Conservation (phyloP, 805 yeast species). For the Danielia oregonensis region DNA sequence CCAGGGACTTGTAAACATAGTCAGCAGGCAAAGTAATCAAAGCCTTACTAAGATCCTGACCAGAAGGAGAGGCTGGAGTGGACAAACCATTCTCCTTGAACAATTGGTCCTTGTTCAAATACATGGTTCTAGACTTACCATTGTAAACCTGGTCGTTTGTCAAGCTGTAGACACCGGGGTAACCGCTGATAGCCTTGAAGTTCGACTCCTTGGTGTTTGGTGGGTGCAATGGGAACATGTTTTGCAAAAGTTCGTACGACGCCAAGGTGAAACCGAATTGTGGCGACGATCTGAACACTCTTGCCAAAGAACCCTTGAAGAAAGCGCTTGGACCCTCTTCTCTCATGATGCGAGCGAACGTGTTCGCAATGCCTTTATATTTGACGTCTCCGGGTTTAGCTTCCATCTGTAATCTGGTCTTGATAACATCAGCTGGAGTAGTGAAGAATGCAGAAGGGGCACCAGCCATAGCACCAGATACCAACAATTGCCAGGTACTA, state of each 20-base stretch:
- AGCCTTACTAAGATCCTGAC: constrained; percentile 30
- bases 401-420: constrained; percentile 89
- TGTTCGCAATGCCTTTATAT: constrained; percentile 75
- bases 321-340: constrained; percentile 87
- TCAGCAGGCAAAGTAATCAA: constrained; percentile 40
- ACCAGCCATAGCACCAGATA: constrained; percentile 93
- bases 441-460: constrained; percentile 97
- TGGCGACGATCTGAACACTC: constrained; percentile 93
- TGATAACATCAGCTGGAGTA: constrained; percentile 95
- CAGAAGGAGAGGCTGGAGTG: too few relatives aligned
- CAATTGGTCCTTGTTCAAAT: constrained; percentile 37
- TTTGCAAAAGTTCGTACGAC: constrained; percentile 90
- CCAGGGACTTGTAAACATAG: constrained; percentile 55
- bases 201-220: constrained; percentile 41
- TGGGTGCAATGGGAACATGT: constrained; percentile 65
- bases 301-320: constrained; percentile 94
- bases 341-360: constrained; percentile 63
- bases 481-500: constrained; percentile 77
- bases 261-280: constrained; percentile 97
- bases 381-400: constrained; percentile 71
- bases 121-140: constrained; percentile 30
- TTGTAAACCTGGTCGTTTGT: constrained; percentile 39
- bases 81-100: constrained; percentile 26
- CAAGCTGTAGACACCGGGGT: constrained; percentile 44
- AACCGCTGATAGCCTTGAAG: constrained; percentile 41